Conservation (phyloP, 345 rosid species). For the Gossypium rotundifolium region DNA sequence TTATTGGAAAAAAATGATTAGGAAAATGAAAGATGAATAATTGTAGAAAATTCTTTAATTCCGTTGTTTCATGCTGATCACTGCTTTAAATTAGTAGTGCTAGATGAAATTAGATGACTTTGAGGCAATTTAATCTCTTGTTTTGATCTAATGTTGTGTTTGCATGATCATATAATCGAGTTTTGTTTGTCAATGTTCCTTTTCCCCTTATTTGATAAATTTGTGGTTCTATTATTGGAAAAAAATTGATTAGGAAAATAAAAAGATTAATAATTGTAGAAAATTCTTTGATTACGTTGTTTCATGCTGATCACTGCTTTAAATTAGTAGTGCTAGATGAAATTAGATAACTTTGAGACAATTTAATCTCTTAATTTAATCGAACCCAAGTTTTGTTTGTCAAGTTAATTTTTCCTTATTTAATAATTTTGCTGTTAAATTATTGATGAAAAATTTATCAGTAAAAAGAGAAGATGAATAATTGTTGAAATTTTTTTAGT, state of each 20-base stretch:
- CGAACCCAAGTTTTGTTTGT: not conserved
- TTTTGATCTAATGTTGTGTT: not conserved
- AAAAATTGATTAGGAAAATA: too few relatives aligned
- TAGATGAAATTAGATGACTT: not conserved
- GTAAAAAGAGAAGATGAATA: not conserved
- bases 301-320: slow-evolving; percentile 3
- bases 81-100: not conserved
- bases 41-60: not conserved
- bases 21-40: not conserved
- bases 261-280: not conserved
- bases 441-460: not conserved
- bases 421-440: not conserved
- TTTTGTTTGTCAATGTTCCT: not conserved
- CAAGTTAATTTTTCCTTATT: not conserved
- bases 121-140: not conserved
- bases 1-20: too few relatives aligned
- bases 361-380: not conserved
- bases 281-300: not conserved
- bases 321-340: not conserved
- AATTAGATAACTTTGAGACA: not conserved
- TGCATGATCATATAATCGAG: not conserved
- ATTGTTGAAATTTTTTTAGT: not conserved
- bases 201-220: too few relatives aligned
- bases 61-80: not conserved
- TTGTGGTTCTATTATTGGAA: too few relatives aligned